These are phyloP conservation scores for Inonotus hispidus DNA, from an alignment of 1,284 basidiomycete genomes.

Conservation along the genomic window DNA sequence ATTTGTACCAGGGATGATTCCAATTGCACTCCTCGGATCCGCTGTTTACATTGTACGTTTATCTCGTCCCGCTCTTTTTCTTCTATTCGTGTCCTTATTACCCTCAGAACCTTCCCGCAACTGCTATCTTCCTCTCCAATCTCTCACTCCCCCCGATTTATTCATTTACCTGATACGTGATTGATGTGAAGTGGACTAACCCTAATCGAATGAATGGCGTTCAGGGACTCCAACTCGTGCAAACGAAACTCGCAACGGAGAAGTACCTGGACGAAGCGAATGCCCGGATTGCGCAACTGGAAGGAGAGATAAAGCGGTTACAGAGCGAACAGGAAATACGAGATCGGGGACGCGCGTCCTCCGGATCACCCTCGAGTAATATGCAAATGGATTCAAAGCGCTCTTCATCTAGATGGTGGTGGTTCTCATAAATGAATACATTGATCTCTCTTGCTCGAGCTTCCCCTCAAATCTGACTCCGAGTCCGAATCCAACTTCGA, in stretches of 20 bases:
- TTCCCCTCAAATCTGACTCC: background rate
- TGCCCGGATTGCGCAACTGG: slow-evolving; percentile 45
- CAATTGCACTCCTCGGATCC: slow-evolving; percentile 68
- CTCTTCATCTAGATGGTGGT: slow-evolving; percentile 13
- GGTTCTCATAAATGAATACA: background rate
- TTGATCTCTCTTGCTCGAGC: background rate
- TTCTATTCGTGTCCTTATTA: background rate
- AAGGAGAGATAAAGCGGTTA: slow-evolving; percentile 50
- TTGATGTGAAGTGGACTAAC: background rate
- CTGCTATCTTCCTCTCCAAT: background rate
- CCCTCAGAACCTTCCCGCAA: background rate
- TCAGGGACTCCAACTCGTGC: slow-evolving; percentile 60
- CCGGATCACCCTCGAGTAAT: background rate
- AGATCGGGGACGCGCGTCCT: slow-evolving; percentile 10
- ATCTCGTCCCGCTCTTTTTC: background rate
- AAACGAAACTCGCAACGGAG: slow-evolving; percentile 60
- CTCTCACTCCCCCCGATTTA: slow-evolving; percentile 1
- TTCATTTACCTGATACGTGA: background rate
- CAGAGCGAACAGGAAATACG: slow-evolving; percentile 21
- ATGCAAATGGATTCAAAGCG: background rate
- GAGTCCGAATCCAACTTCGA: background rate
- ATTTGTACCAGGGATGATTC: slow-evolving; percentile 69
- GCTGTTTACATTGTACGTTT: slow-evolving; percentile 64
- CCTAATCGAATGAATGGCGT: background rate
- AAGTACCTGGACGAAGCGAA: slow-evolving; percentile 59